Evolutionary conservation across 768 basidiomycete genomes (phyloP), one percentile per base, ranked within the genome.

Genomic region (Tricholoma flavovirens): DNA sequence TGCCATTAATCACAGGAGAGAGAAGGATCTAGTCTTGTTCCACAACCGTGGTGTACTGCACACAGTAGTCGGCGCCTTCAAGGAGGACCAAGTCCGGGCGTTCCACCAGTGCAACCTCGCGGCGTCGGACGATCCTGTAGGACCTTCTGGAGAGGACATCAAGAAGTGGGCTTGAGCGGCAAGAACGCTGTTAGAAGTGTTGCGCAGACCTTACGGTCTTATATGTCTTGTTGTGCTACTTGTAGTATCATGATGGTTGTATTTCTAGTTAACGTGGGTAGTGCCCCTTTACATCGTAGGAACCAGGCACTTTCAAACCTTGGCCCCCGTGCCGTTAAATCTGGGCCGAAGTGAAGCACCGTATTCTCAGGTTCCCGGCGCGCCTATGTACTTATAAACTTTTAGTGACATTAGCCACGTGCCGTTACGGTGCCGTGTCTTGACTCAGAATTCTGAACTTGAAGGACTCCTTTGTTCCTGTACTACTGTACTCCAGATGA

Each of bases 91-190:
- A 68, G 81, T 89, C 5, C 77, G 89, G 29, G 83, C 83, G 21
- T 90, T 91, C 76, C 88, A 90, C 66, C 88, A 90, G 70, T 93
- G 91, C 73, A 92, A 92, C 66, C 78, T 94, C n/a, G 91, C 91
- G 19, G 87, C 86, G 3, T 87, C 85, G 35, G 82, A 82, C 50
- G 84, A 85, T 48, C 89, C 89, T 0, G 67, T 64, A 21, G 90
- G 89, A 0, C 90, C 90, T 2, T 73, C 73, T 21, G 72, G 71
- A n/a, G 83, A 86, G 58, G 90, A 93, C 64, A 69, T 90, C 45
- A 72, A 73, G 73, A 73, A 71, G 48, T 90, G 81, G 71, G 83
- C 83, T 50, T 77, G 61, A 71, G 19, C 19, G 6, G 10, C 19
- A 19, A 7, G 38, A 40, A 4, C 17, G 17, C 17, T 42, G 19